Evolutionary conservation across 208 protist genomes (phyloP).

Genomic region (Acanthamoeba healyi): DNA sequence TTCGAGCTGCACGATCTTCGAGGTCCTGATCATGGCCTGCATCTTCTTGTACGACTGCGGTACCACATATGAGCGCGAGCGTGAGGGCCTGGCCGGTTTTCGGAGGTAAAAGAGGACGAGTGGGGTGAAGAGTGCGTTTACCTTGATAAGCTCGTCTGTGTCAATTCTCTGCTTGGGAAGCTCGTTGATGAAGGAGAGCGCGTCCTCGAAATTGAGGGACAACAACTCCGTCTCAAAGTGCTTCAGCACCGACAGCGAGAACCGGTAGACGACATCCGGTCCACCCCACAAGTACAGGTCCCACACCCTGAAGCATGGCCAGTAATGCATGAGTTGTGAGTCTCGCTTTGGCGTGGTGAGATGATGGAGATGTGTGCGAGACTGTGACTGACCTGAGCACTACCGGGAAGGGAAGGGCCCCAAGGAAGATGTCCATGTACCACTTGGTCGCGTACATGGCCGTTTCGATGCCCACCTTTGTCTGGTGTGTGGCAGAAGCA

Average conservation of each 20-base stretch:
- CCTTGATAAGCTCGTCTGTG: neutral
- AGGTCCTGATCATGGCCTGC: neutral
- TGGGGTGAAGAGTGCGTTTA: neutral
- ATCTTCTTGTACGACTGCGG: neutral
- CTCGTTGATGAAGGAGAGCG: neutral
- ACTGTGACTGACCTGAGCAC: neutral
- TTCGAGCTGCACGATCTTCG: neutral
- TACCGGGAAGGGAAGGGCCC: neutral
- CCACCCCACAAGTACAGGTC: slow-evolving; percentile 19
- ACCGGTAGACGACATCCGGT: neutral
- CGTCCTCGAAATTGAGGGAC: neutral
- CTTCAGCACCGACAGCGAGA: neutral
- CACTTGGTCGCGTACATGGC: slow-evolving; percentile 9
- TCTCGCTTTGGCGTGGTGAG: too few relatives aligned
- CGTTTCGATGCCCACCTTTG: neutral
- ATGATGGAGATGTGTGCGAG: neutral
- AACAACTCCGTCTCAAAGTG: neutral
- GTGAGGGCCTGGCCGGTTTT: neutral
- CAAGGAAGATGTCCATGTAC: slow-evolving; percentile 40
- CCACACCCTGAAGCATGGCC: slow-evolving; percentile 4
- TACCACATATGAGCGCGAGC: neutral
- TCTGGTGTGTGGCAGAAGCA: too few relatives aligned
- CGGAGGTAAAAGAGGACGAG: too few relatives aligned
- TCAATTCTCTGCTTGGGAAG: neutral
- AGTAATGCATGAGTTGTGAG: too few relatives aligned